Conservation (phyloP, 2,329 filamentous ascomycete genomes). For the Drechslerella dactyloides region DNA sequence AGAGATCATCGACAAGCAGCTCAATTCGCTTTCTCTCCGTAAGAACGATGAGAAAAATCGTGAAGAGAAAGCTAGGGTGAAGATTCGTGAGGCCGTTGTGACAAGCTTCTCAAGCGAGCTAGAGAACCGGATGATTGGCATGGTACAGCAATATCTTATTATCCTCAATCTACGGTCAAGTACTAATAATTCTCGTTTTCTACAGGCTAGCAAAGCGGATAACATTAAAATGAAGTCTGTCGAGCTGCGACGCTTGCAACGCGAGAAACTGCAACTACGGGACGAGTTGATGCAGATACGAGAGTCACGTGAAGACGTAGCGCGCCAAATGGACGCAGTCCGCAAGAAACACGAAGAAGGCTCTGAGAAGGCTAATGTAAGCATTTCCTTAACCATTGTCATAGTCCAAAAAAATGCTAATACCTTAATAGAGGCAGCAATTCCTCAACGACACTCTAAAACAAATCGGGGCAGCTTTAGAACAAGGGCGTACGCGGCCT, state of each 20-base stretch:
- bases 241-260: constrained; percentile 32
- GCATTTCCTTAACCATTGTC: background rate
- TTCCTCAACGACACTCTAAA: constrained; percentile 42
- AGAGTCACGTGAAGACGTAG: constrained; percentile 51
- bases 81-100: constrained; percentile 48
- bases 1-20: constrained; percentile 38
- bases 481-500: constrained; percentile 17
- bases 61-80: constrained; percentile 49
- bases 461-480: constrained; percentile 25
- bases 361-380: constrained; percentile 52
- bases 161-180: background rate
- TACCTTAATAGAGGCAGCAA: constrained; percentile 34
- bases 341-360: constrained; percentile 52
- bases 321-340: constrained; percentile 54
- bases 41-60: constrained; percentile 35
- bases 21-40: constrained; percentile 33
- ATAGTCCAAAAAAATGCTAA: constrained; percentile 5
- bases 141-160: constrained; percentile 37
- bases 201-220: constrained; percentile 42
- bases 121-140: constrained; percentile 50
- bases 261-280: constrained; percentile 51
- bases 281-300: constrained; percentile 52
- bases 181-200: background rate
- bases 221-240: constrained; percentile 46
- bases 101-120: constrained; percentile 53